Conservation (phyloP, 225 moss, liverwort and hornwort species). For the Lunularia cruciata region DNA sequence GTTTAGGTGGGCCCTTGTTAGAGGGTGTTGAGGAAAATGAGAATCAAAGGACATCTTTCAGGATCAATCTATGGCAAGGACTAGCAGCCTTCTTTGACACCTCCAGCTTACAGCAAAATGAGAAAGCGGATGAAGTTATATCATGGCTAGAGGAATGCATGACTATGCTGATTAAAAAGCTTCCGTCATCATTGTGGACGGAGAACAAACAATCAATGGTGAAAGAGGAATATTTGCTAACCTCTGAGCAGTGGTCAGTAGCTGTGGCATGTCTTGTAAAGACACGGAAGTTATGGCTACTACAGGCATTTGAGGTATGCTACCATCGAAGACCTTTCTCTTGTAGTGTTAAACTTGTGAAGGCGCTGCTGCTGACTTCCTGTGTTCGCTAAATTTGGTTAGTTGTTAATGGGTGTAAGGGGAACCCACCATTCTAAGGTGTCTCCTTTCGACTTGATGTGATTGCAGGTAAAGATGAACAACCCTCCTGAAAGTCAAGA, state of each 20-base stretch:
- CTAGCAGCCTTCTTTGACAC: constrained; percentile 33
- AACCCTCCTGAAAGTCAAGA: constrained; percentile 21
- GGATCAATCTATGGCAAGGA: constrained; percentile 44
- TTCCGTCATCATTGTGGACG: constrained; percentile 29
- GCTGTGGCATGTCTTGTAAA: constrained; percentile 34
- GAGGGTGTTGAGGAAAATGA: constrained; percentile 25
- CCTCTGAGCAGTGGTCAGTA: constrained; percentile 38
- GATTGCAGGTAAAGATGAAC: constrained; percentile 21
- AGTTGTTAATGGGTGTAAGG: not conserved
- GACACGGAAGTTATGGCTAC: constrained; percentile 34
- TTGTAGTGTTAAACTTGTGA: not conserved
- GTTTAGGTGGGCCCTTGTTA: constrained; percentile 20
- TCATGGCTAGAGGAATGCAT: constrained; percentile 40
- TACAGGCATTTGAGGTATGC: constrained; percentile 40
- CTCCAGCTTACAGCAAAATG: constrained; percentile 15
- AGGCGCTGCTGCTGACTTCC: not conserved
- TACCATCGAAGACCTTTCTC: not conserved
- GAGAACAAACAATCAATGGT: not conserved
- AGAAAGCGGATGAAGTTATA: constrained; percentile 24
- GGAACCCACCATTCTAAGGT: not conserved
- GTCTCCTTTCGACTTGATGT: not conserved
- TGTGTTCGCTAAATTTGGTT: not conserved
- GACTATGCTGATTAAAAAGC: constrained; percentile 28
- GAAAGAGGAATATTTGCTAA: not conserved
- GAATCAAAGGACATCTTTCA: constrained; percentile 25